These are phyloP conservation scores for Pseudogymnoascus sp. DNA, from an alignment of 2,329 filamentous ascomycete genomes.

Conservation along the genomic window DNA sequence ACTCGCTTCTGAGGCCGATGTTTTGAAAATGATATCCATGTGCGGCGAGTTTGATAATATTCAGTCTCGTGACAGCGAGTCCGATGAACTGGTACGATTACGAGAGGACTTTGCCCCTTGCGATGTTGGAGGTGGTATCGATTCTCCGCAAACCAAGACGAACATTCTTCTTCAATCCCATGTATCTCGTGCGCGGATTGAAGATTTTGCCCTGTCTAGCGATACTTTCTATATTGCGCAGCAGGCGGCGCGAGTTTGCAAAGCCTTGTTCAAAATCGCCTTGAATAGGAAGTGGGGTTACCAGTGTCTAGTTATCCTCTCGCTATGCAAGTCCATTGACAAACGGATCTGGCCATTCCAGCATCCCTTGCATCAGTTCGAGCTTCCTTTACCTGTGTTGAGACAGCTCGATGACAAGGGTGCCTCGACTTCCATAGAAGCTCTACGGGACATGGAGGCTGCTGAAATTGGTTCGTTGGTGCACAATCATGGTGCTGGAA, in stretches of 20 bases:
- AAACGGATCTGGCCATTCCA: conserved; percentile 92
- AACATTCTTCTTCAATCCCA: conserved; percentile 93
- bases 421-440: conserved; percentile 63
- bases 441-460: conserved; percentile 84
- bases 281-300: conserved; percentile 92
- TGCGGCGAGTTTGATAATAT: conserved; percentile 98
- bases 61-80: conserved; percentile 81
- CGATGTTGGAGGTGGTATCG: conserved; percentile 63
- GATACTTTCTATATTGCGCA: conserved; percentile 93
- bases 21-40: conserved; percentile 93
- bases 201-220: conserved; percentile 88
- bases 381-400: conserved; percentile 73
- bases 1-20: conserved; percentile 78
- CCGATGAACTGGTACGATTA: conserved; percentile 72
- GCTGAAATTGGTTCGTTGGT: conserved; percentile 85
- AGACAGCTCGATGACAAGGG: conserved; percentile 79
- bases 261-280: conserved; percentile 94
- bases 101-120: conserved; percentile 65
- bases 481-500: conserved; percentile 82
- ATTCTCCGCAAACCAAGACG: conserved; percentile 77
- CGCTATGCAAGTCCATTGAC: conserved; percentile 93
- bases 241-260: conserved; percentile 87
- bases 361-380: conserved; percentile 91
- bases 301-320: conserved; percentile 83
- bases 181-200: conserved; percentile 77